Base-by-base conservation (phyloP, 192 early-diverging fungal genomes). In the Gamsiella multidivaricata region DNA sequence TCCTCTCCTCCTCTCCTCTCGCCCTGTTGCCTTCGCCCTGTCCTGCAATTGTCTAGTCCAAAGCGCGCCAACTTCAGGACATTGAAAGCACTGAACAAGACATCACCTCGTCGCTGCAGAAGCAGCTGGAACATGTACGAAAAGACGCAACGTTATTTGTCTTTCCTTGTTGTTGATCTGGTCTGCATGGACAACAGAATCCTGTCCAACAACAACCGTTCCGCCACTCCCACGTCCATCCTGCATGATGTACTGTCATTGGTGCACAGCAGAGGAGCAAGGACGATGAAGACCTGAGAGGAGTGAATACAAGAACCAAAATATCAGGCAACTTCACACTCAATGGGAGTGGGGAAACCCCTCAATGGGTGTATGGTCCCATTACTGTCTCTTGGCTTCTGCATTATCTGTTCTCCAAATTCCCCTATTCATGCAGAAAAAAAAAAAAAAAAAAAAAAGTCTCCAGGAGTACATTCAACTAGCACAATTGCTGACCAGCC, bases 71-170 rank as follows among this genome's bases (percentile, higher is more conserved):
- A 6, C 71, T 81, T 25, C 65, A 81, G 62, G 50, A 64, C 22
- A 74, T 81, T 33, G 80, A 81, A 33, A 73, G 61, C 34, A 75
- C 70, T 7, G 80, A 81, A 50, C 56, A 75, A 28, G 72, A 69
- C 57, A 81, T 81, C 57, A 75, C 80, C 43, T 75, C 66, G 29
- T 81, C 80, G 12, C 62, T 81, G 29, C 80, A 81, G 62, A 74
- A 81, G 29, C 80, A 81, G 32, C 63, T 81, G n/a, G 54, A 81
- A 20, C 72, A 73, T 68, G 80, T 81, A 73, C 65, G 61, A 36
- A 51, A n/a, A 26, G 28, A 25, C 12, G 11, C 3, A 18, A 15
- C 8, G 0, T 0, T 28, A 17, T 43, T 59, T 59, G 41, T 25
- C 6, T 56, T 11, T 56, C n/a, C 17, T 32, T 43, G 11, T 28